Conservation (phyloP, 768 basidiomycete species). For the Suillus clintonianus region DNA sequence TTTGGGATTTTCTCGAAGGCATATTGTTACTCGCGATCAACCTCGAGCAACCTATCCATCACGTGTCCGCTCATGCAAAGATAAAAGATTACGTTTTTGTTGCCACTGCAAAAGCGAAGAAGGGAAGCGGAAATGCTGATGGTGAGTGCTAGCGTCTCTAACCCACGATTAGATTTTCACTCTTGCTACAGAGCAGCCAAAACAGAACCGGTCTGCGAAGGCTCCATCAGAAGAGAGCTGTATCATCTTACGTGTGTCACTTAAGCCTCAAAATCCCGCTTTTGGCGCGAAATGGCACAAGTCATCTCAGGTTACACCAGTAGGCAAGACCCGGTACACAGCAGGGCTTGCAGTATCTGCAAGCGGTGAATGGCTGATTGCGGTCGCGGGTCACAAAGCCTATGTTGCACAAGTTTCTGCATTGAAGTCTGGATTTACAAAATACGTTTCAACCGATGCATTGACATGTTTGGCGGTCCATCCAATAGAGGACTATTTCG, state of each 20-base stretch:
- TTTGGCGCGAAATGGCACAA: slow-evolving; percentile 43
- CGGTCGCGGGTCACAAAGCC: slow-evolving; percentile 72
- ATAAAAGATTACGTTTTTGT: slow-evolving; percentile 74
- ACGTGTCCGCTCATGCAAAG: slow-evolving; percentile 68
- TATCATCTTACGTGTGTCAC: slow-evolving; percentile 62
- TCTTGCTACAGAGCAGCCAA: background rate
- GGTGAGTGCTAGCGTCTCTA: background rate
- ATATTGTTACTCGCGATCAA: slow-evolving; percentile 73
- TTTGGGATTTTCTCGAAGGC: slow-evolving; percentile 95
- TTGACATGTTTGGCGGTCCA: slow-evolving; percentile 88
- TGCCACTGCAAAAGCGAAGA: slow-evolving; percentile 52
- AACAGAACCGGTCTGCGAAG: background rate
- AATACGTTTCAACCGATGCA: slow-evolving; percentile 77
- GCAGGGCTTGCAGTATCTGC: slow-evolving; percentile 72
- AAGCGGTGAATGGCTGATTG: slow-evolving; percentile 77
- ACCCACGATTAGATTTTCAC: background rate
- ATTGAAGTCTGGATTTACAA: slow-evolving; percentile 68
- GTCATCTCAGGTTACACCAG: slow-evolving; percentile 49
- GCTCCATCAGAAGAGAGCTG: slow-evolving; percentile 42
- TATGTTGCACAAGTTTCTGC: slow-evolving; percentile 67
- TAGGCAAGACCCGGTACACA: slow-evolving; percentile 70
- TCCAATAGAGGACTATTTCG: slow-evolving; percentile 90
- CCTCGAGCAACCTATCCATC: slow-evolving; percentile 67
- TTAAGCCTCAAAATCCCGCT: slow-evolving; percentile 42
- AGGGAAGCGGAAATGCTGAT: slow-evolving; percentile 10